Base-by-base conservation (phyloP, 257 asterid species). In the Forsythia viridissima region DNA sequence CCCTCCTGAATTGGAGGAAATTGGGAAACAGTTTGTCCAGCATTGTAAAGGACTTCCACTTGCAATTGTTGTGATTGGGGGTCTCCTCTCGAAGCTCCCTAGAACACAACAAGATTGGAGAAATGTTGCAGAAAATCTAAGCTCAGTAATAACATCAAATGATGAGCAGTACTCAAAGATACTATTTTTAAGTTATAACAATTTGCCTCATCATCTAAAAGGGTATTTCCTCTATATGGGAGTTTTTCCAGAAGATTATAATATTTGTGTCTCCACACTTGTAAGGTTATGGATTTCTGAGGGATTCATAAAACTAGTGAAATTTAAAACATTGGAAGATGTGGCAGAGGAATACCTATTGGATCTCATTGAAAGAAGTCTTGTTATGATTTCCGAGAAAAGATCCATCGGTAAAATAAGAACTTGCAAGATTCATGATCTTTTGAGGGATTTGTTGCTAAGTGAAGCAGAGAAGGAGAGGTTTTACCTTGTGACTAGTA, bases 241-340 rank as follows among this genome's bases (percentile, higher is more conserved):
- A 20, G 41, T 67, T 36, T 81, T 81, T 18, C 81, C 68, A 0
- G 69, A 76, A 71, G 70, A 76, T 40, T 15, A 18, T 75, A 52
- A 11, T 39, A 70, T 84, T 11, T 46, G 11, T 12, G 81, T 75
- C 21, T 8, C 43, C 3, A 36, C 5, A n/a, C 81, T 84, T 40
- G 41, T 70, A 6, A 73, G 69, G 9, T 41, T 80, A 46, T 80
- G 84, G 84, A 8, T 76, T 41, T 84, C 81, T 0, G 81, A 76
- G 39, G 86, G 79, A 21, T 48, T 76, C 15, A 11, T 81, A 21
- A 48, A 37, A 18, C 55, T 34, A 61, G 67, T 5, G 6, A 40
- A 5, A 20, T 57, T 24, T 57, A 15, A 77, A n/a, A 38, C 4
- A 1, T 16, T 37, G 8, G 80, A 69, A 18, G 46, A 69, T 4